Evolutionary conservation across 2,329 filamentous ascomycete genomes (phyloP), one percentile per base, ranked within the genome.

Genomic region (Cercospora canescens): DNA sequence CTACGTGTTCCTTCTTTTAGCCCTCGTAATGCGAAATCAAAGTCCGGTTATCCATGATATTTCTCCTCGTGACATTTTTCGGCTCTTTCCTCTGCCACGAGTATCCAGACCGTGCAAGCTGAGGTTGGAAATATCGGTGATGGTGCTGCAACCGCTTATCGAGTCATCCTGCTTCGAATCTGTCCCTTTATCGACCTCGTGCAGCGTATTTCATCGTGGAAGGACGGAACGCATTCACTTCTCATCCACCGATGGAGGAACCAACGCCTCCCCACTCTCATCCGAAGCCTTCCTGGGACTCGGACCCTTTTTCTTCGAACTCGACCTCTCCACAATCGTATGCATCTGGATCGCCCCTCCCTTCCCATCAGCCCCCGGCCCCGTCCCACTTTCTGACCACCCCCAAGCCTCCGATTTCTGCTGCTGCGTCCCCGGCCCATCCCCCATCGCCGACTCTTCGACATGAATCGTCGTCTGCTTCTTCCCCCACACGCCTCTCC

Each of bases 391-490:
- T n/a, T 50, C 58, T 11, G 24, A 48, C 58, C 58, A 60, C 16
- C 41, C 59, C 59, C 59, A 61, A 6, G 37, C 57, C 18, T 61
- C 59, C 11, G 59, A 52, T 30, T 61, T 56, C 59, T 35, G 30
- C 59, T 35, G 30, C 11, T 18, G 37, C 2, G 24, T 14, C 6
- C 24, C 45, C 6, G 45, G 45, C 3, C 24, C 18, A 7, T 28
- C 45, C 6, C 7, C 24, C 24, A n/a, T 16, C 2, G 24, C 45
- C 6, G 45, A 28, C 24, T 61, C 59, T 18, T 61, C 59, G 9
- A 52, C 32, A 12, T 28, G 45, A 11, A 61, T 61, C 4, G 41
- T 54, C 4, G 59, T 61, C 4, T 2, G 4, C 37, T 60, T 60
- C 26, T 60, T 60, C 6, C 56, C 34, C 56, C 41, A 52, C 2